Base-by-base conservation (phyloP, 1,284 basidiomycete genomes). In the Ustilago xerochloae region DNA sequence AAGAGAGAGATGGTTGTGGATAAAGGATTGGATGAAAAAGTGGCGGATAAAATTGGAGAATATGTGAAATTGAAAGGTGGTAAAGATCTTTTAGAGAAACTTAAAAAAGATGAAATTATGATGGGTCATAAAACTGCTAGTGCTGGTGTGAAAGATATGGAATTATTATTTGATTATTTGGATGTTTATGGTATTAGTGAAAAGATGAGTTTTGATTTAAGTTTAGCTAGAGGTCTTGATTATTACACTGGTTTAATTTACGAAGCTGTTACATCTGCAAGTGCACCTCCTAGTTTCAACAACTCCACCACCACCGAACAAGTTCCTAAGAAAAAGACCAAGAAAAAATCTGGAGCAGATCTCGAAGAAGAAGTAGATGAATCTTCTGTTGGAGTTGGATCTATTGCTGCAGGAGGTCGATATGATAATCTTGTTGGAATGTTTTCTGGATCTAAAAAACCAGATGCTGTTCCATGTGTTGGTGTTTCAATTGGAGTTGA, bases 231-330 rank as follows among this genome's bases (percentile, higher is more conserved):
- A 33, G 96, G 96, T 24, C 89, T 99, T 35, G 97, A 99, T 85
- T 99, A 99, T 86, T 98, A 99, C 87, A 99, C 96, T 1, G 96
- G 97, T 38, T 91, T 99, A 81, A 99, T 99, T 84, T 98, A 97
- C 87, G 97, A 99, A 86, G 97, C 94, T 39, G 89, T 94, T 78
- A 93, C 94, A 24, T 93, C 93, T 79, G 93, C 90, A 1, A 97
- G 94, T 9, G 94, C 95, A 0, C 94, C 96, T 1, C 93, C 96
- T 1, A 89, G 90, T 8, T 89, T 92, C 86, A 66, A 82, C 22
- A 78, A 81, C 4, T 76, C 85, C 12, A 73, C 81, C 2, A 53
- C 78, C 63, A 22, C 63, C 28, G 35, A 81, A 64, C 35, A 59
- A 87, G 38, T n/a, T n/a, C n/a, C n/a, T n/a, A 80, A 86, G 33